phyloP scores from a whole-genome alignment of 2,329 filamentous ascomycete species.

The Penicillium sumatraense region DNA sequence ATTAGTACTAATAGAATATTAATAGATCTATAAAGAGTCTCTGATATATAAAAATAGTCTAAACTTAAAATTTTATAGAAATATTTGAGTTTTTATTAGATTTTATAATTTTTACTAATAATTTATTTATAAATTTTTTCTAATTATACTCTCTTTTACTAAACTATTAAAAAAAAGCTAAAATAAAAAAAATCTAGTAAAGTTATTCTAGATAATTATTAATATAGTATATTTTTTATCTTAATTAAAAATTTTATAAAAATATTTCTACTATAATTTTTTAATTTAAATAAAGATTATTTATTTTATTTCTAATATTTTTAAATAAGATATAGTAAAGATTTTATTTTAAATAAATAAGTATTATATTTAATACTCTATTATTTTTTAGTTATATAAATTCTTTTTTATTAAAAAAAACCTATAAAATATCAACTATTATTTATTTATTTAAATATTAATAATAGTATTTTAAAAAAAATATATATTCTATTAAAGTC shows the following conservation, averaged over 20 bases:
- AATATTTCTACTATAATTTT: background rate
- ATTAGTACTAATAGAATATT: background rate
- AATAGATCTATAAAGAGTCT: background rate
- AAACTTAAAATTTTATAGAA: too few species aligned
- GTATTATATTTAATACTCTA: background rate
- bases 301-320: background rate
- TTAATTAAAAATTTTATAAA: background rate
- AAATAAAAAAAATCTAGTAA: background rate
- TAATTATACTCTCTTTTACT: background rate
- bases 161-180: background rate
- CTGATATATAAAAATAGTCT: background rate
- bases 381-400: background rate
- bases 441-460: background rate
- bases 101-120: background rate
- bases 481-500: background rate
- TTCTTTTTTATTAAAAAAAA: background rate
- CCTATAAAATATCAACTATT: background rate
- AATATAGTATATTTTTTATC: background rate
- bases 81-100: background rate
- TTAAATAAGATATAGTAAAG: background rate
- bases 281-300: background rate
- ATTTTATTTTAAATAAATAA: background rate
- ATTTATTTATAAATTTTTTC: background rate
- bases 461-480: background rate
- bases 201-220: background rate